These are phyloP conservation scores for Penicillium daleae DNA, from an alignment of 495 filamentous ascomycete genomes.

Conservation along the genomic window DNA sequence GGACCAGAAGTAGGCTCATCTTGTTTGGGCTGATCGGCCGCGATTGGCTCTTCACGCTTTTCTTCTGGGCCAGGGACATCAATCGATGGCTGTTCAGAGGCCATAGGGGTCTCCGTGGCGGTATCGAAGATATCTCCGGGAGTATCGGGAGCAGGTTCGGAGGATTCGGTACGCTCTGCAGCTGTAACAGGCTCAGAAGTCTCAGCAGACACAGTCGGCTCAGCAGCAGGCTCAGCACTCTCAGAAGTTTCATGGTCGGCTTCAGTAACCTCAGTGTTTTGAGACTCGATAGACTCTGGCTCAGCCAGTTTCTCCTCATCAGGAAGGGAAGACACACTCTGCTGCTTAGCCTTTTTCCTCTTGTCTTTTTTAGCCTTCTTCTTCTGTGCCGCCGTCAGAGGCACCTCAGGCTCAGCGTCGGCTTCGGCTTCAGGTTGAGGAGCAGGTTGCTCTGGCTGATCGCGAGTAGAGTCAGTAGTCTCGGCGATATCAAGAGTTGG, in stretches of 20 bases:
- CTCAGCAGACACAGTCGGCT: neutral
- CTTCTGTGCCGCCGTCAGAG: slow-evolving; percentile 32
- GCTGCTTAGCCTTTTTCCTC: slow-evolving; percentile 34
- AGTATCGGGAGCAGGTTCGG: neutral
- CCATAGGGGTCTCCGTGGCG: neutral
- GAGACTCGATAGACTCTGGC: slow-evolving; percentile 5
- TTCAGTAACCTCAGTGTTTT: slow-evolving; percentile 4
- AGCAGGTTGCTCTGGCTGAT: slow-evolving; percentile 8
- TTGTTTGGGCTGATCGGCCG: neutral
- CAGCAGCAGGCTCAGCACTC: neutral
- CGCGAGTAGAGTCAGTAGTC: slow-evolving; percentile 15
- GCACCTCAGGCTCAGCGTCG: slow-evolving; percentile 21
- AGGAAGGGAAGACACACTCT: slow-evolving; percentile 22
- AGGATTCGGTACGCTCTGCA: neutral
- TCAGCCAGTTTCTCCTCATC: slow-evolving; percentile 25
- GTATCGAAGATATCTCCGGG: neutral
- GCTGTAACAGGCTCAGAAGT: neutral
- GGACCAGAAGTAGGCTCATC: neutral
- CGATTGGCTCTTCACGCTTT: neutral
- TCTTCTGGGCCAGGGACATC: slow-evolving; percentile 3
- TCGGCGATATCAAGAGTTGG: slow-evolving; percentile 22
- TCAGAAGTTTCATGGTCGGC: neutral
- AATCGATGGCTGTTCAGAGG: neutral
- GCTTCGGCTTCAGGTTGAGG: slow-evolving; percentile 15
- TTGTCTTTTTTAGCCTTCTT: slow-evolving; percentile 49